Evolutionary conservation across 306 rosid genomes (phyloP), one percentile per base, ranked within the genome.

Genomic region (Prosopis cineraria): DNA sequence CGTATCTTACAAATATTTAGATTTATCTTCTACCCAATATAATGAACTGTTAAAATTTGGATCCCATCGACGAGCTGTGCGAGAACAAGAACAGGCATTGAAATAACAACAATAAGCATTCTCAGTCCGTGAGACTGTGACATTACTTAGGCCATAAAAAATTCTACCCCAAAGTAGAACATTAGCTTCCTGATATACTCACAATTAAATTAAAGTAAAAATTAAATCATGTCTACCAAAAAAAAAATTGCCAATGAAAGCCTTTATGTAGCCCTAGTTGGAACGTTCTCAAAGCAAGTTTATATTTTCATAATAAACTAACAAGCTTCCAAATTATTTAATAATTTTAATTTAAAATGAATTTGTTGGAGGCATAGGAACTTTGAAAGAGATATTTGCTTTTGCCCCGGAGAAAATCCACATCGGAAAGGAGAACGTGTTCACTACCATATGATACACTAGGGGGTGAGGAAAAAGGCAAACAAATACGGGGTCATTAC

Each of bases 401-500:
- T 50, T n/a, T n/a, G 3, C 56, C 25, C 27, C 4, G 7, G 20
- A n/a, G 27, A 52, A 52, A 52, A 1, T 52, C 4, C 25, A 52
- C 22, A 6, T 10, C 2, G 11, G 16, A 41, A 41, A 41, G 1
- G 16, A 41, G 47, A 41, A 36, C 6, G 6, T 2, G 40, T 36
- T 3, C 40, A 33, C 36, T n/a, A n/a, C n/a, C n/a, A n/a, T n/a
- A n/a, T n/a, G n/a, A n/a, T n/a, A n/a, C n/a, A n/a, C n/a, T n/a
- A n/a, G n/a, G n/a, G n/a, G n/a, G n/a, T n/a, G n/a, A n/a, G n/a
- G n/a, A n/a, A n/a, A n/a, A n/a, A n/a, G n/a, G n/a, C n/a, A n/a
- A n/a, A n/a, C n/a, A n/a, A n/a, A n/a, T n/a, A 36, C 40, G 6
- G 76, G 81, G 81, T 31, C 68, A 31, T 30, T 3, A 30, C 3